Percentiles rank a stretch among this genome's conserved stretches.
These are phyloP conservation scores for Carpinus viminea DNA, from an alignment of 306 rosid genomes.

Conservation along the genomic window DNA sequence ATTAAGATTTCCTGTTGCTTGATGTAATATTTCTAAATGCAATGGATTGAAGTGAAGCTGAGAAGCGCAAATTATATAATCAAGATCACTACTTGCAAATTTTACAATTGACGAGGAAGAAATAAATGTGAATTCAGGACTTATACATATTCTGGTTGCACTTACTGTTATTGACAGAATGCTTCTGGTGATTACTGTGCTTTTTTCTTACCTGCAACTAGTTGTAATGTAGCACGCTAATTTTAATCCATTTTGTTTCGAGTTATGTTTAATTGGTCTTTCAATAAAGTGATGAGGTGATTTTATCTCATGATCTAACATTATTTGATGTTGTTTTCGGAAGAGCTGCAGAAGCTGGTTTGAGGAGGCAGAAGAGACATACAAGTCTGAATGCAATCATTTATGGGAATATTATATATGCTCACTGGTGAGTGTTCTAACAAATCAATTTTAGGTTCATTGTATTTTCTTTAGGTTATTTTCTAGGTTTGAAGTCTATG, in stretches of 20 bases:
- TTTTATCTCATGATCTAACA: slow-evolving; percentile 41
- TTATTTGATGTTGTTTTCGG: slow-evolving; percentile 50
- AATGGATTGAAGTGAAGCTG: not conserved
- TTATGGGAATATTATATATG: slow-evolving; percentile 89
- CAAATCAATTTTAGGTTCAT: slow-evolving; percentile 14
- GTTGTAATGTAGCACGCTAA: not conserved
- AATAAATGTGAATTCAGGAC: no score
- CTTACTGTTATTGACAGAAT: not conserved
- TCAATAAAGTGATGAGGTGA: slow-evolving; percentile 6
- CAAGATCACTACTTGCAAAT: not conserved
- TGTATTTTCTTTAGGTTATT: slow-evolving; percentile 16
- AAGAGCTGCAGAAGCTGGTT: slow-evolving; percentile 99
- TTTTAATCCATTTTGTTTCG: slow-evolving; percentile 22
- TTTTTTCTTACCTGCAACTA: slow-evolving; percentile 8
- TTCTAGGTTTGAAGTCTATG: not conserved
- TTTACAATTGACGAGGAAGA: no score
- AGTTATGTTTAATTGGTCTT: slow-evolving; percentile 27
- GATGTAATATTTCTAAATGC: not conserved
- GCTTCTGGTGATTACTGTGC: not conserved
- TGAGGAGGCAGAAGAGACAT: slow-evolving; percentile 81
- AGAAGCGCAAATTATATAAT: not conserved
- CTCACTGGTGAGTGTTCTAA: slow-evolving; percentile 67
- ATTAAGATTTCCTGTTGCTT: not conserved
- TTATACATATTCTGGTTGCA: no score
- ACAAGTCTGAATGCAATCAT: slow-evolving; percentile 76